Evolutionary conservation across 1,284 basidiomycete species (phyloP).

Genomic region (Trichosporon sp.): DNA sequence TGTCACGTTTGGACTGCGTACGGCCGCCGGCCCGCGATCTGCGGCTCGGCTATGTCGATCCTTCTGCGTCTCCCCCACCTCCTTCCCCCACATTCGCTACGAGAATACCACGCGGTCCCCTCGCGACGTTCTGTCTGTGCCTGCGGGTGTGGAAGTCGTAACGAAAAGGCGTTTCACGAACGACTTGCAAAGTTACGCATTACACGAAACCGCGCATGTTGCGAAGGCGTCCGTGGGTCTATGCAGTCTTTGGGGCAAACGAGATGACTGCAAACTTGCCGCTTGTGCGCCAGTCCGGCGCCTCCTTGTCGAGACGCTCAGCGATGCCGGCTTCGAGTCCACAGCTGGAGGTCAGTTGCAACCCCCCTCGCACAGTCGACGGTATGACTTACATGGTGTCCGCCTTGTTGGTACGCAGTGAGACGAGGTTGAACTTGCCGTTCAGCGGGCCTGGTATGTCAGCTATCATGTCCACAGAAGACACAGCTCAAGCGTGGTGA

Average conservation of each 20-base stretch:
- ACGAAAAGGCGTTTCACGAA: neutral
- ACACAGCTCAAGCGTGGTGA: neutral
- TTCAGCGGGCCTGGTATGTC: constrained; percentile 62
- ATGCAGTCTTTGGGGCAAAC: constrained; percentile 19
- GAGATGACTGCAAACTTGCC: constrained; percentile 47
- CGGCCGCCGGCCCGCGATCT: neutral
- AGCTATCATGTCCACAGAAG: too few relatives aligned
- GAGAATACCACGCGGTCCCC: neutral
- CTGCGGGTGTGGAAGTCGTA: neutral
- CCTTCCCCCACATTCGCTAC: neutral
- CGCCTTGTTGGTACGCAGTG: constrained; percentile 89
- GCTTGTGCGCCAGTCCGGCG: constrained; percentile 40
- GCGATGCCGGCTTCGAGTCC: constrained; percentile 40
- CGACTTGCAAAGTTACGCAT: too few relatives aligned
- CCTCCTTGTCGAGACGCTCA: constrained; percentile 32
- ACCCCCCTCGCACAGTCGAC: too few relatives aligned
- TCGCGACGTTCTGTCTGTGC: neutral
- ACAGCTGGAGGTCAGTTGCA: constrained; percentile 25
- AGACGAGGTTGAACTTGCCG: constrained; percentile 72
- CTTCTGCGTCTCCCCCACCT: neutral
- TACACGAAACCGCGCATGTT: too few relatives aligned
- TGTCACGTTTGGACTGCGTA: neutral
- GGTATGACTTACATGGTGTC: constrained; percentile 66
- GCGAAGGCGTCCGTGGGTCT: too few relatives aligned
- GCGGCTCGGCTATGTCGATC: neutral